Conservation (phyloP, 2,329 filamentous ascomycete species). For the Juglanconis oblonga region DNA sequence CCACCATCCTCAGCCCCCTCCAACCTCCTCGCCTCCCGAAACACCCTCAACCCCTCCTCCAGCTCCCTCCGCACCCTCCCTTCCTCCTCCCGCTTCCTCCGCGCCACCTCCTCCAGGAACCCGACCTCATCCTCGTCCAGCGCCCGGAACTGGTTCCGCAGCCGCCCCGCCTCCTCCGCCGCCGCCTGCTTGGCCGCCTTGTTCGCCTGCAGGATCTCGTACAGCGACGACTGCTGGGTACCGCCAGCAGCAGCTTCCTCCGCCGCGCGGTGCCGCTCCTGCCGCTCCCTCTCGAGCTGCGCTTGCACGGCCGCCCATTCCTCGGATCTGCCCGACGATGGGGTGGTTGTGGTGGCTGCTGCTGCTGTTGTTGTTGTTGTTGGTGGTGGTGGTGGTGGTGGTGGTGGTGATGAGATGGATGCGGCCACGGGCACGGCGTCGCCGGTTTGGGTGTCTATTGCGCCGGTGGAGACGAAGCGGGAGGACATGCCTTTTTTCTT, state of each 20-base stretch:
- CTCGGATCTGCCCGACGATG: conserved; percentile 17
- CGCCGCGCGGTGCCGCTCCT: conserved; percentile 41
- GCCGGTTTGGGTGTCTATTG: conserved; percentile 40
- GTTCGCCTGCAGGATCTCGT: conserved; percentile 75
- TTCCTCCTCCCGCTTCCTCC: conserved; percentile 50
- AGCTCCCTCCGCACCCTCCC: conserved; percentile 52
- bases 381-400: conserved; percentile 16
- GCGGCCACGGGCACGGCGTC: conserved; percentile 19
- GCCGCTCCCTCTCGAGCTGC: conserved; percentile 61
- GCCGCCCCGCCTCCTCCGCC: conserved; percentile 67
- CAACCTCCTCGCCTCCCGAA: conserved; percentile 48
- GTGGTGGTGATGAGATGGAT: background rate
- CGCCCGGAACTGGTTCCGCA: conserved; percentile 72
- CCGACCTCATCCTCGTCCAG: conserved; percentile 78
- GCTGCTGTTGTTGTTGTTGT: conserved; percentile 18
- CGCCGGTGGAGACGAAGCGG: conserved; percentile 55
- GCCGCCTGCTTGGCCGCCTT: conserved; percentile 83
- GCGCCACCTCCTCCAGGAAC: conserved; percentile 62
- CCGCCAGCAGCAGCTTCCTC: conserved; percentile 32
- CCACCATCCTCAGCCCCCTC: conserved; percentile 8
- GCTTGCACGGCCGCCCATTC: conserved; percentile 66
- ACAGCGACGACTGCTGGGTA: conserved; percentile 58
- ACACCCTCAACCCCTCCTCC: conserved; percentile 53
- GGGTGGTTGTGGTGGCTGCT: no score
- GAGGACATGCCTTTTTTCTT: conserved; percentile 40